Base-by-base conservation (phyloP, 495 filamentous ascomycete species). In the Tuber microsphaerosporum region DNA sequence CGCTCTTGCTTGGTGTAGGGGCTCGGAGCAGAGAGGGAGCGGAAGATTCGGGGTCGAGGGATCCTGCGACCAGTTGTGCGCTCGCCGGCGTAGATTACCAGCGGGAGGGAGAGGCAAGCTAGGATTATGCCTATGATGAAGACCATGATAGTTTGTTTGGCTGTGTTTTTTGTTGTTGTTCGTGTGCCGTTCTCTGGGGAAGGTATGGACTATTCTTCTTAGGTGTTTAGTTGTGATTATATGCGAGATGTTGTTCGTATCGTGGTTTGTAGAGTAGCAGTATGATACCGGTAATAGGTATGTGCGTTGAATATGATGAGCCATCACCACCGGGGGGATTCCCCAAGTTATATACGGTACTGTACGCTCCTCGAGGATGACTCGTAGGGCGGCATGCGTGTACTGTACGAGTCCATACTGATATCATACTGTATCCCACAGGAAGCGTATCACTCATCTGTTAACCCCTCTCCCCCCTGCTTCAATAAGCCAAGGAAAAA, bases 51-150 rank as follows among this genome's bases (percentile, higher is more conserved):
- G 41, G 79, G 79, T 1, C 78, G 72, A 16, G 79, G 79, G 19
- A 81, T 77, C 7, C 71, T 73, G 20, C 78, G 73, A 7, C 79
- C 73, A n/a, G 71, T 78, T 43, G 77, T 80, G 37, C 78, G 79
- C 61, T 81, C 79, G 51, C 79, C 78, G 8, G 79, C 79, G 68
- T 81, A 81, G 75, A 81, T 46, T 37, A 81, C 51, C 6, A 81
- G 71, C 41, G 79, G 79, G 61, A 81, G 71, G 9, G 79, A 81
- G 70, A 81, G 75, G 45, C 79, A 80, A n/a, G 79, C 79, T 12
- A 81, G 26, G 69, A 81, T 81, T 16, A 81, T 77, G n/a, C 75
- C 79, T 34, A 80, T 48, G 48, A 81, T 70, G 26, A 81, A 75
- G 56, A 78, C 56, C 79, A 81, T 81, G 41, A 44, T 39, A 22